Percentiles rank a stretch among this genome's conserved stretches.
phyloP scores from a whole-genome alignment of 208 protist species.

The Naegleria fowleri region DNA sequence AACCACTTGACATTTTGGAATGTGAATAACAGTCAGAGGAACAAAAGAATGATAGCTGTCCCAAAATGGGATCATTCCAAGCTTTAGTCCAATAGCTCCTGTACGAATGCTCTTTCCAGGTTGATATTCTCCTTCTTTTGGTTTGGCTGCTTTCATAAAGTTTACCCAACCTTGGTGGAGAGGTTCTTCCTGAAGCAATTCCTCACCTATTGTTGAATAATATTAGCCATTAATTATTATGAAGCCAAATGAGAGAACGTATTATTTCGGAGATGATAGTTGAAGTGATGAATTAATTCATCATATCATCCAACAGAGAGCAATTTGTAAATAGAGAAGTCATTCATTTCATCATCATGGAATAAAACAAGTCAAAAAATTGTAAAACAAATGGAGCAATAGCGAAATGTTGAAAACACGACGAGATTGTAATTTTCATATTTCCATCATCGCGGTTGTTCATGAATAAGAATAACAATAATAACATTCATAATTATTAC shows the following conservation, averaged over 20 bases:
- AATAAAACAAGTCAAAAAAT: too few relatives aligned
- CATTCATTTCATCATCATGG: too few relatives aligned
- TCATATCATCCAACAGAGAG: not conserved
- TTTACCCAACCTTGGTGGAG: not conserved
- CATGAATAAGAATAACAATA: too few relatives aligned
- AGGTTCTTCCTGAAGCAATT: not conserved
- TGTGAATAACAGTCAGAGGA: not conserved
- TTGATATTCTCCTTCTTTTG: not conserved
- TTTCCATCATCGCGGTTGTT: too few relatives aligned
- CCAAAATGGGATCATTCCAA: constrained; percentile 22
- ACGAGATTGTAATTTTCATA: too few relatives aligned
- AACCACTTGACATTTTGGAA: constrained; percentile 21
- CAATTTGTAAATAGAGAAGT: not conserved
- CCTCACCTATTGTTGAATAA: not conserved
- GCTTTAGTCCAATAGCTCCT: not conserved
- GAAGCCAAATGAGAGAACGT: not conserved
- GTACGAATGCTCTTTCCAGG: not conserved
- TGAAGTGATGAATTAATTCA: not conserved
- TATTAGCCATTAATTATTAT: not conserved
- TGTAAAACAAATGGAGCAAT: too few relatives aligned
- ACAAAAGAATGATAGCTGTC: not conserved
- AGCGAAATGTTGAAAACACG: too few relatives aligned
- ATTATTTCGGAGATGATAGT: not conserved
- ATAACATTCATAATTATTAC: not conserved
- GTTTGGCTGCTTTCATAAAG: not conserved